Conservation (phyloP, 306 rosid species). For the Amphicarpaea edgeworthii region DNA sequence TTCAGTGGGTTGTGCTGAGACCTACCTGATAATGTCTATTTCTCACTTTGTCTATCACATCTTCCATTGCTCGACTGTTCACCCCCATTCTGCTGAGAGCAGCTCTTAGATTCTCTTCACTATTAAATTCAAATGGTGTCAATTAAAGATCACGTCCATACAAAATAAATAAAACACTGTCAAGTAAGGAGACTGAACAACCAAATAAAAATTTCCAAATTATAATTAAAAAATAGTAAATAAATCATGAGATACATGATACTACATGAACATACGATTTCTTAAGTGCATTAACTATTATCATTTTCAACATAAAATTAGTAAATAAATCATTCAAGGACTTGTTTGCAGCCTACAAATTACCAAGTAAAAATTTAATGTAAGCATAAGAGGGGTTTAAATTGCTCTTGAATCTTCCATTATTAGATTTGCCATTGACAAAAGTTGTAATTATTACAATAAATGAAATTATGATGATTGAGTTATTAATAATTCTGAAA, state of each 20-base stretch:
- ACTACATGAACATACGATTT: too few relatives aligned
- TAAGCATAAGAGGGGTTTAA: too few relatives aligned
- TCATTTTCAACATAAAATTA: too few relatives aligned
- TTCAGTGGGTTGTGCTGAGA: constrained; percentile 40
- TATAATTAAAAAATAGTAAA: constrained; percentile 2
- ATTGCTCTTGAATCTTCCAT: too few relatives aligned
- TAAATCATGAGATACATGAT: not conserved
- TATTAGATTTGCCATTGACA: too few relatives aligned
- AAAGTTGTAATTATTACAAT: too few relatives aligned
- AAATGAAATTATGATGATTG: too few relatives aligned
- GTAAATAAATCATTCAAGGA: too few relatives aligned
- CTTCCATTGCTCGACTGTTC: constrained; percentile 72
- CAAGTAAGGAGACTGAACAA: constrained; percentile 30
- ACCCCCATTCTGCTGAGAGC: constrained; percentile 90
- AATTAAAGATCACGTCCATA: constrained; percentile 32
- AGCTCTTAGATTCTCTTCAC: constrained; percentile 94
- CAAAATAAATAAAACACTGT: not conserved
- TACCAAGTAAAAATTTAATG: too few relatives aligned
- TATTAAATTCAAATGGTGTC: constrained; percentile 49
- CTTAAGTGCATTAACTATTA: too few relatives aligned
- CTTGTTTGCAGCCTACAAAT: too few relatives aligned
- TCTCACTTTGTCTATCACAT: constrained; percentile 83
- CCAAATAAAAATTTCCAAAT: constrained; percentile 22
- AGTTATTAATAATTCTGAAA: too few relatives aligned
- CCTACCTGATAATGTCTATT: constrained; percentile 96